Percentiles rank a stretch among this genome's conserved stretches.
Evolutionary conservation across 371 early-diverging fungal species (phyloP).

Genomic region (Gilbertella persicaria): DNA sequence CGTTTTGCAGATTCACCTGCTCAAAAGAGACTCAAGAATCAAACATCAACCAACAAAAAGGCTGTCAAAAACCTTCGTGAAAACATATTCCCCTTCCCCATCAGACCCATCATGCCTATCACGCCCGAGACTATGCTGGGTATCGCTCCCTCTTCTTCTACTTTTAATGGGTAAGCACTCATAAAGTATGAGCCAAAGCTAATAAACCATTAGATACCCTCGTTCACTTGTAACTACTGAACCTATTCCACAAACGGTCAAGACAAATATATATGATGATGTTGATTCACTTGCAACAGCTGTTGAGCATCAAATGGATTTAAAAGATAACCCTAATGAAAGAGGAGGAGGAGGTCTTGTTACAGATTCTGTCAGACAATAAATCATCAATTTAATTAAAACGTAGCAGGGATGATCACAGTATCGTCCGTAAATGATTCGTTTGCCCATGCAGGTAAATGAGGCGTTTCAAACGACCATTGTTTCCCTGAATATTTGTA

Average conservation of each 20-base stretch:
- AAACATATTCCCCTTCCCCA: slow-evolving; percentile 32
- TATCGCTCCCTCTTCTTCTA: slow-evolving; percentile 30
- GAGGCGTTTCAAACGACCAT: slow-evolving; percentile 74
- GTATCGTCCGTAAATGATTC: slow-evolving; percentile 20
- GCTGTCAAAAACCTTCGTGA: slow-evolving; percentile 22
- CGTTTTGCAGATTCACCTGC: slow-evolving; percentile 82
- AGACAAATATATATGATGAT: not conserved
- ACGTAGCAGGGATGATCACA: slow-evolving; percentile 9
- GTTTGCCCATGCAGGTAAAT: slow-evolving; percentile 77
- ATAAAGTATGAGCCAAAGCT: not conserved
- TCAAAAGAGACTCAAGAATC: slow-evolving; percentile 76
- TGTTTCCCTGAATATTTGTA: slow-evolving; percentile 70
- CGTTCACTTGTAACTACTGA: slow-evolving; percentile 10
- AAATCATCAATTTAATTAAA: slow-evolving; percentile 8
- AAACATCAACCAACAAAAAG: slow-evolving; percentile 43
- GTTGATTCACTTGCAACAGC: slow-evolving; percentile 18
- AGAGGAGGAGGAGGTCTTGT: not conserved
- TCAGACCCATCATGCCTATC: slow-evolving; percentile 42
- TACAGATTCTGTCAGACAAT: slow-evolving; percentile 3
- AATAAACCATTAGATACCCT: slow-evolving; percentile 9
- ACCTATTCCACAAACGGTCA: not conserved
- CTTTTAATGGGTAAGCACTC: slow-evolving; percentile 7
- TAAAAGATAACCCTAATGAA: slow-evolving; percentile 13
- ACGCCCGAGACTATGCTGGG: slow-evolving; percentile 55
- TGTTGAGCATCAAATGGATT: slow-evolving; percentile 18